Evolutionary conservation across 2,329 filamentous ascomycete species (phyloP).

Genomic region (Davidsoniella virescens): DNA sequence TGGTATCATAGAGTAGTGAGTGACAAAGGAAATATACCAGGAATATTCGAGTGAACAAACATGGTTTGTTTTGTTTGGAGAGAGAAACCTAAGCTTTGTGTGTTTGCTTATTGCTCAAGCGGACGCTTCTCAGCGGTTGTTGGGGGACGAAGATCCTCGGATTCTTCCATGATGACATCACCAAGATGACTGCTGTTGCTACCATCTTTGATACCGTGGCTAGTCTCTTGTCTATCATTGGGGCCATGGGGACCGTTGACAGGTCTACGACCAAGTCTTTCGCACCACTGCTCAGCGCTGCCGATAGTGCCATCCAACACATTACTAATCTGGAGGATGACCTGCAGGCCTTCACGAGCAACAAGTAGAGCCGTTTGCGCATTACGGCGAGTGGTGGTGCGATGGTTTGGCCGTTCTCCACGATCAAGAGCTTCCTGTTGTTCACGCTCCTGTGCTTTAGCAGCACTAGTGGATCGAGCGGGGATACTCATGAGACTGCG

Average conservation of each 20-base stretch:
- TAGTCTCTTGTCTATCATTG: background rate
- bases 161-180: conserved; percentile 13
- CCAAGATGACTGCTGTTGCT: conserved; percentile 12
- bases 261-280: conserved; percentile 43
- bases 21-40: background rate
- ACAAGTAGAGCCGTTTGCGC: conserved; percentile 71
- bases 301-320: conserved; percentile 80
- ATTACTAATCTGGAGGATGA: conserved; percentile 80
- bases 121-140: conserved; percentile 15
- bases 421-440: conserved; percentile 10
- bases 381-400: conserved; percentile 23
- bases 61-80: no score
- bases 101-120: conserved; percentile 4
- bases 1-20: no score
- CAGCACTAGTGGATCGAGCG: conserved; percentile 63
- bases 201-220: background rate
- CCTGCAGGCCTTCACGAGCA: conserved; percentile 79
- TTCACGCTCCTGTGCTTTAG: conserved; percentile 15
- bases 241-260: conserved; percentile 11
- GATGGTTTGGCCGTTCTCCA: conserved; percentile 9
- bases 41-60: no score
- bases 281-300: conserved; percentile 84
- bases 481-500: conserved; percentile 73
- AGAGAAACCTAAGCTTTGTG: no score
- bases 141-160: conserved; percentile 16